These are phyloP conservation scores for Coemansia sp. DNA, from an alignment of 192 early-diverging fungal species.

Conservation along the genomic window DNA sequence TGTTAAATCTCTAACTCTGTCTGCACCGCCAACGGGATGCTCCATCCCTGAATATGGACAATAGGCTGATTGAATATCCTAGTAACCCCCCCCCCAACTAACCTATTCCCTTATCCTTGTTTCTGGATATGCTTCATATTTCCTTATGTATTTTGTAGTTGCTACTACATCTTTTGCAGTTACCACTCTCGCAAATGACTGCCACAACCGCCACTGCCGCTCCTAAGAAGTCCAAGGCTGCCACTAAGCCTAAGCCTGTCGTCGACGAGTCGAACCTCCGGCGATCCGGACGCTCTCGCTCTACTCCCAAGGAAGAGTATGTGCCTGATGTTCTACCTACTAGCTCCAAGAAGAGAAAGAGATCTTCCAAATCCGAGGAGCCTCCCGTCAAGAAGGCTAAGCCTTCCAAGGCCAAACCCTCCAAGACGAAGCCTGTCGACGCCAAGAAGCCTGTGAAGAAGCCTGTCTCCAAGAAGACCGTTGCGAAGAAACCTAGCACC, in stretches of 20 bases:
- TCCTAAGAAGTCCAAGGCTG: constrained; percentile 38
- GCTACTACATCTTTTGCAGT: not conserved
- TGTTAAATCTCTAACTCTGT: not conserved
- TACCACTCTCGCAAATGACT: constrained; percentile 3
- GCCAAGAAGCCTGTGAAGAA: constrained; percentile 20
- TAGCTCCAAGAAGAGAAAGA: constrained; percentile 40
- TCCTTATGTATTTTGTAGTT: not conserved
- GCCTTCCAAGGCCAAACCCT: constrained; percentile 9
- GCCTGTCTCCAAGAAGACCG: constrained; percentile 15
- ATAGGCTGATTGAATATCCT: not conserved
- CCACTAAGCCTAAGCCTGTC: constrained; percentile 30
- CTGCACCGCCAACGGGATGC: not conserved
- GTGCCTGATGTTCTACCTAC: constrained; percentile 32
- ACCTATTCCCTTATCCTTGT: not conserved
- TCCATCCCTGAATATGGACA: not conserved
- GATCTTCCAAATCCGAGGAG: constrained; percentile 19
- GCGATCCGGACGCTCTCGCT: constrained; percentile 41
- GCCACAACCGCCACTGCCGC: constrained; percentile 18
- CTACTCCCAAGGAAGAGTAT: constrained; percentile 45
- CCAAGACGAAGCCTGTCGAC: constrained; percentile 12
- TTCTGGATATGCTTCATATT: not conserved
- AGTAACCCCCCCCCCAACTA: not conserved
- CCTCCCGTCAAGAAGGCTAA: constrained; percentile 26
- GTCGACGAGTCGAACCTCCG: constrained; percentile 28
- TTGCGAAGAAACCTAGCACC: constrained; percentile 12